Evolutionary conservation across 805 yeast genomes (phyloP).

Genomic region (Alloascoidea africana): DNA sequence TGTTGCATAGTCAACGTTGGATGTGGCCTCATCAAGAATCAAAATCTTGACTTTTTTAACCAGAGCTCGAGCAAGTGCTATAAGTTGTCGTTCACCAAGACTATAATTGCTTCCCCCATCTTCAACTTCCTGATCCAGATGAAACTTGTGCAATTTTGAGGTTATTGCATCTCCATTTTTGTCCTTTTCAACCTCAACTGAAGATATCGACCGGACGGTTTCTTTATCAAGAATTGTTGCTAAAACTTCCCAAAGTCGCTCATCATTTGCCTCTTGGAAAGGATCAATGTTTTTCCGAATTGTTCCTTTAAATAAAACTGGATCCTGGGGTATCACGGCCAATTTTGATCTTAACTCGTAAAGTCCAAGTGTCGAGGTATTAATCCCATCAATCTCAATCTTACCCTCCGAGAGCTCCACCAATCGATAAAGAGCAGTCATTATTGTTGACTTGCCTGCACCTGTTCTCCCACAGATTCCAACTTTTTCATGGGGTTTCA

Average conservation of each 20-base stretch:
- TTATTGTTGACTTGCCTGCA: slow-evolving; percentile 72
- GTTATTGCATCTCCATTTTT: slow-evolving; percentile 21
- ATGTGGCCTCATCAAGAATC: slow-evolving; percentile 49
- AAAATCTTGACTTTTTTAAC: slow-evolving; percentile 46
- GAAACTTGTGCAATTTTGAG: slow-evolving; percentile 32
- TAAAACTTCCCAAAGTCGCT: slow-evolving; percentile 52
- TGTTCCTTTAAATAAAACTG: slow-evolving; percentile 70
- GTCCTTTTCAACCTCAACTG: slow-evolving; percentile 13
- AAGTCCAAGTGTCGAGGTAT: slow-evolving; percentile 50
- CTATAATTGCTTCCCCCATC: slow-evolving; percentile 62
- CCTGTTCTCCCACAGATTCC: slow-evolving; percentile 90
- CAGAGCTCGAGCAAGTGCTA: slow-evolving; percentile 58
- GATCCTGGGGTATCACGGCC: slow-evolving; percentile 82
- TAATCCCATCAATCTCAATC: slow-evolving; percentile 54
- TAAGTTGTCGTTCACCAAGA: slow-evolving; percentile 54
- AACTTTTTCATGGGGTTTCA: slow-evolving; percentile 48
- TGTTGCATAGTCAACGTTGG: slow-evolving; percentile 22
- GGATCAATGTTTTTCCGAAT: slow-evolving; percentile 71
- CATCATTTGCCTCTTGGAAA: slow-evolving; percentile 40
- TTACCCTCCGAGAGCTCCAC: slow-evolving; percentile 39
- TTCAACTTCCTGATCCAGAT: slow-evolving; percentile 40
- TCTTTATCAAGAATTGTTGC: slow-evolving; percentile 27
- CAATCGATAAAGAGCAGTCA: slow-evolving; percentile 56
- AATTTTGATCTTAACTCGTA: slow-evolving; percentile 54
- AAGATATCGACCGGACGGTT: slow-evolving; percentile 12